Evolutionary conservation across 331 rosid species (phyloP), one percentile per base, ranked within the genome.

Genomic region (Telfairia occidentalis): DNA sequence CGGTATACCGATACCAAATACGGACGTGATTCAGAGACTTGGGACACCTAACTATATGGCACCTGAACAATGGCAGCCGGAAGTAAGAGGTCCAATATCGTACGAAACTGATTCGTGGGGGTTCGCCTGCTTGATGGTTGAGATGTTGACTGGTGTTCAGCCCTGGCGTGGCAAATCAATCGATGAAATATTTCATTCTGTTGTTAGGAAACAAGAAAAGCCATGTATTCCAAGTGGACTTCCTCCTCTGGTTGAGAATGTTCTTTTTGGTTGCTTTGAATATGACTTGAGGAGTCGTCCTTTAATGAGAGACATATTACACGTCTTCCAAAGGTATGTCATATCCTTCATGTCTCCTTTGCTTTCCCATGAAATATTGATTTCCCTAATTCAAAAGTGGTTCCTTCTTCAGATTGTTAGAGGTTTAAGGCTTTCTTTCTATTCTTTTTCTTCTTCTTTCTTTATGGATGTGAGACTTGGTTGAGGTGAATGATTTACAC

Each of bases 21-120:
- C 90, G 26, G 90, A 85, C 76, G 73, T 83, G 79, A 83, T 86
- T 84, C 81, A 63, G 79, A 87, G 97, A 86, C 84, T 88, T 75
- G 98, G 98, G 83, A 88, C 95, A 54, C 96, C 97, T 70, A 89
- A 82, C 85, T 94, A 94, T 88, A 91, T 94, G 98, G 97, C 97
- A 67, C 97, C 98, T 24, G 98, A 94, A 79, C 98, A 91, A 80
- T 91, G 97, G 97, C 86, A 88, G 66, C 96, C 97, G 43, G 96
- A 94, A 72, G 81, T 85, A 48, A 83, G 95, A 85, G 98, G 98
- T 57, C 97, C 98, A 2, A 79, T 91, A 76, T 91, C 96, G 15
- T 85, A 86, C 64, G 97, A 94, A 85, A 91, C 98, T 0, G 98
- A 94, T 82, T 87, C 96, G 3, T 94, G 97, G 98, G 96, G 96